Conservation (phyloP, 1,284 basidiomycete genomes). For the Irpex lacteus region DNA sequence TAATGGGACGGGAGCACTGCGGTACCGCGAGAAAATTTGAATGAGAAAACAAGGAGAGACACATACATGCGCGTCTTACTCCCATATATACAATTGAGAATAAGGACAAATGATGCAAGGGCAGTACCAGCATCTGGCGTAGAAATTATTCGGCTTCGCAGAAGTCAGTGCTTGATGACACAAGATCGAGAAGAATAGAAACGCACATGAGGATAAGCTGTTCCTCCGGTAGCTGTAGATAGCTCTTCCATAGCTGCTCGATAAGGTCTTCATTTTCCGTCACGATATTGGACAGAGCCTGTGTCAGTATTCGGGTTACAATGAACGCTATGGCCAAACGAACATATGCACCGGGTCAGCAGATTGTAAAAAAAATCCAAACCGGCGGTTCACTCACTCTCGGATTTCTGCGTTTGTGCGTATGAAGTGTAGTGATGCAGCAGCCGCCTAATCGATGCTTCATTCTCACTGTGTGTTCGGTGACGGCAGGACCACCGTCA, state of each 20-base stretch:
- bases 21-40: background rate
- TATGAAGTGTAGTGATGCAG: constrained; percentile 72
- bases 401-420: constrained; percentile 50
- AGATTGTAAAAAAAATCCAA: background rate
- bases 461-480: constrained; percentile 47
- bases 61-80: constrained; percentile 58
- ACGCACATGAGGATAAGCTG: constrained; percentile 70
- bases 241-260: constrained; percentile 56
- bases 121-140: constrained; percentile 65
- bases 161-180: background rate
- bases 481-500: constrained; percentile 1
- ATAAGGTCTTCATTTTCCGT: constrained; percentile 63
- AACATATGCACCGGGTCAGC: background rate
- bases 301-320: constrained; percentile 58
- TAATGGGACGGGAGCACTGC: background rate
- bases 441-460: constrained; percentile 55
- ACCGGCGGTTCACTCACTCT: constrained; percentile 39
- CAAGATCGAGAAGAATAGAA: background rate
- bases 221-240: constrained; percentile 67
- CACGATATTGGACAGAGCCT: constrained; percentile 72
- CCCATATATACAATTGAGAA: constrained; percentile 68
- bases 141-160: constrained; percentile 65
- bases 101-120: constrained; percentile 63
- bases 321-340: constrained; percentile 42
- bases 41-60: background rate